Conservation (phyloP, 139 green algal species). For the Volvox africanus region DNA sequence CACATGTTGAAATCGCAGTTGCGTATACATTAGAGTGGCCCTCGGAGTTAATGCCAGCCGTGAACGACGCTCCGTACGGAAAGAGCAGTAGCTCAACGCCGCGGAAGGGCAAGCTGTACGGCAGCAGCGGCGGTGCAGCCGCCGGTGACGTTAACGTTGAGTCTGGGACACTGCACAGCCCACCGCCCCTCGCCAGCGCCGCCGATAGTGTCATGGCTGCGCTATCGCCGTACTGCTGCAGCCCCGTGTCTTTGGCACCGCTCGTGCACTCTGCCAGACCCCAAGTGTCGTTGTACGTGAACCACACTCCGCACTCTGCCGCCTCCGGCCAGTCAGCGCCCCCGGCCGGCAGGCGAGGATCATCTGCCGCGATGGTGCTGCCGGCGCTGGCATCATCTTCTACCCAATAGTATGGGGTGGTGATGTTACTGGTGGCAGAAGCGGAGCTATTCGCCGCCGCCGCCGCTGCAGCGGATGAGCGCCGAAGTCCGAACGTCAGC, state of each 20-base stretch:
- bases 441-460: neutral
- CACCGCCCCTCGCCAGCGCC: neutral
- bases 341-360: neutral
- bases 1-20: constrained; percentile 15
- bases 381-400: neutral
- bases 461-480: neutral
- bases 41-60: neutral
- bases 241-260: neutral
- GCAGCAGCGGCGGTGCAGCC: constrained; percentile 32
- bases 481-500: constrained; percentile 8
- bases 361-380: neutral
- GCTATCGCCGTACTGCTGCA: neutral
- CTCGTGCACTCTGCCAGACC: neutral
- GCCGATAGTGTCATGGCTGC: neutral
- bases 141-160: neutral
- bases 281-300: constrained; percentile 34
- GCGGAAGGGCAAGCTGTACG: constrained; percentile 34
- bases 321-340: neutral
- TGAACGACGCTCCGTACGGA: constrained; percentile 25
- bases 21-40: neutral
- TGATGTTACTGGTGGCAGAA: neutral
- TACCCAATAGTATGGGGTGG: neutral
- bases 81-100: constrained; percentile 22
- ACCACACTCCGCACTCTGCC: constrained; percentile 6
- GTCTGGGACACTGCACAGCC: constrained; percentile 11